phyloP scores from a whole-genome alignment of 805 yeast species.

The Saitoella complicata region DNA sequence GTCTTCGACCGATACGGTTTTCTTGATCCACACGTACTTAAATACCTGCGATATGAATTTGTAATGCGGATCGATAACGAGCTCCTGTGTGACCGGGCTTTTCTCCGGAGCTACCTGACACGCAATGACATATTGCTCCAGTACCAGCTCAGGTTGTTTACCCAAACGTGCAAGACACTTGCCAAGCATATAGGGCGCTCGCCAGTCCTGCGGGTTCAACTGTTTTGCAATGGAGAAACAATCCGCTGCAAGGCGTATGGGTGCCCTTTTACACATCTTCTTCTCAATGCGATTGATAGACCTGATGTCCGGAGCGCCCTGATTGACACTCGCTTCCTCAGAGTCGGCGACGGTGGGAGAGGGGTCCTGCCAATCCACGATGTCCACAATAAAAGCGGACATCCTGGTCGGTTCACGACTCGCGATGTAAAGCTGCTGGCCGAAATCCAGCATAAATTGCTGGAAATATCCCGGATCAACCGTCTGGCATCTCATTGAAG shows the following conservation, averaged over 20 bases:
- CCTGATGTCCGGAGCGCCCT: too few species aligned
- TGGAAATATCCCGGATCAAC: conserved; percentile 17
- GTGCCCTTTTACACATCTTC: too few species aligned
- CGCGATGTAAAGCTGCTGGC: too few species aligned
- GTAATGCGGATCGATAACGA: conserved; percentile 66
- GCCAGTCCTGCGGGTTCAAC: conserved; percentile 40
- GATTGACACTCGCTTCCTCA: too few species aligned
- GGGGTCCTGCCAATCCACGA: too few species aligned
- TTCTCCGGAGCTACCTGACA: conserved; percentile 9
- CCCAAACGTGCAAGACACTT: conserved; percentile 41
- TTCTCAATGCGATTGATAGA: too few species aligned
- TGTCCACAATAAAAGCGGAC: too few species aligned
- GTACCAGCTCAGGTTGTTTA: conserved; percentile 20
- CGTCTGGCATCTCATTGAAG: conserved; percentile 15
- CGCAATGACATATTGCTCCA: conserved; percentile 27
- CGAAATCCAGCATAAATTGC: too few species aligned
- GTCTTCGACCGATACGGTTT: too few species aligned
- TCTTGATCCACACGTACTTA: conserved; percentile 32
- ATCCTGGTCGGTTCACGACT: too few species aligned
- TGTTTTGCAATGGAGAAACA: conserved; percentile 31
- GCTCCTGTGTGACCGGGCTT: conserved; percentile 24
- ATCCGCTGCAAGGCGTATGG: too few species aligned
- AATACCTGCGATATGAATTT: conserved; percentile 38
- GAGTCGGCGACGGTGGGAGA: too few species aligned
- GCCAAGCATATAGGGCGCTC: conserved; percentile 37